A percentile compares a stretch with the other conserved stretches of the same genome.
These are phyloP conservation scores for Fragaria ananassa DNA, from an alignment of 306 rosid species.

Conservation along the genomic window DNA sequence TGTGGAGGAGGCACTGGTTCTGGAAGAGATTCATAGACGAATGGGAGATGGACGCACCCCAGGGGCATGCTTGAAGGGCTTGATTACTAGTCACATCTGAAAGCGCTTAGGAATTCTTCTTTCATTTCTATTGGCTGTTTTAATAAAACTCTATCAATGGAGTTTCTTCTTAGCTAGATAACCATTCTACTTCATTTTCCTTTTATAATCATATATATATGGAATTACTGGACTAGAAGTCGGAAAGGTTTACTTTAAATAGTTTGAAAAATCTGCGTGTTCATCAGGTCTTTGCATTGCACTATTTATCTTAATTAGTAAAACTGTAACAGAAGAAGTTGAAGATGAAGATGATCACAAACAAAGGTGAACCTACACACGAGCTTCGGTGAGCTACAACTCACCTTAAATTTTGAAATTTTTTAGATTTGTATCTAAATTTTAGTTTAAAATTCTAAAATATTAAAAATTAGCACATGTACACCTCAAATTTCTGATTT, in stretches of 20 bases:
- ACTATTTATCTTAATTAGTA: background rate
- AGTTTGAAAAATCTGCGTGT: too few species aligned
- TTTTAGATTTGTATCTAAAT: too few species aligned
- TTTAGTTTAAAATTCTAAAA: too few species aligned
- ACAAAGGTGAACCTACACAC: too few species aligned
- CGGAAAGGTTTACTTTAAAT: background rate
- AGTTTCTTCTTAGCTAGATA: background rate
- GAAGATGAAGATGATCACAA: background rate
- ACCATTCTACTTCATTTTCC: background rate
- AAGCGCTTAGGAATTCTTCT: background rate
- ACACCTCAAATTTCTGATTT: too few species aligned
- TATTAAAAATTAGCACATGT: too few species aligned
- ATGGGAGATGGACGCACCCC: conserved; percentile 6
- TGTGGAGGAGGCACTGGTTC: conserved; percentile 78
- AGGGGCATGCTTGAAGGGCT: conserved; percentile 10
- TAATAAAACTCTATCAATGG: background rate
- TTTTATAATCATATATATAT: background rate
- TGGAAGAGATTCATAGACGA: conserved; percentile 68
- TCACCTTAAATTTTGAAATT: too few species aligned
- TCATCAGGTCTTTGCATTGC: too few species aligned
- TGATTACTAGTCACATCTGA: background rate
- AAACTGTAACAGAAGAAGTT: background rate
- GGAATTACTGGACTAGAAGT: background rate
- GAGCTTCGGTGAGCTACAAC: too few species aligned
- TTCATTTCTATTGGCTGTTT: background rate